Evolutionary conservation across 176 grass and related monocot genomes (phyloP).

Genomic region (Tillandsia leiboldiana): DNA sequence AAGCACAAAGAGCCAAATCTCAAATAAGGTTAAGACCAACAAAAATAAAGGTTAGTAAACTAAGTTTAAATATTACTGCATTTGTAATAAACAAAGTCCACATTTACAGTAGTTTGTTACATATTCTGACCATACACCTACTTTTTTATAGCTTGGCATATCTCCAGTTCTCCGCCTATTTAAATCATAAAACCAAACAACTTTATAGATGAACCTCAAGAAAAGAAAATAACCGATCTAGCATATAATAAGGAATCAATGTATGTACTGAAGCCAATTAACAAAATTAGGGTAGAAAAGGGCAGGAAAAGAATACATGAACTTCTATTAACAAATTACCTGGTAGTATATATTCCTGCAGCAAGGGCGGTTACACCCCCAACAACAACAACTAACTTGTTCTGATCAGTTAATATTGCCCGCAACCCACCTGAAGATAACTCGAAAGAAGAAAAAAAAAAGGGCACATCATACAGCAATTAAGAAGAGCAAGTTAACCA

Average conservation of each 20-base stretch:
- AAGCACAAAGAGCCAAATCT: too few species aligned
- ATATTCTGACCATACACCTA: too few species aligned
- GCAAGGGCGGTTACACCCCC: constrained; percentile 81
- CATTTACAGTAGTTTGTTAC: too few species aligned
- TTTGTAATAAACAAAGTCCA: too few species aligned
- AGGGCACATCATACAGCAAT: neutral
- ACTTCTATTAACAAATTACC: constrained; percentile 29
- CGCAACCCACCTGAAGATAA: constrained; percentile 57
- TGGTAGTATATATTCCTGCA: constrained; percentile 72
- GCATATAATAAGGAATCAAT: neutral
- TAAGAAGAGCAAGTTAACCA: neutral
- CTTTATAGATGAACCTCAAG: too few species aligned
- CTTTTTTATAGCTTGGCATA: too few species aligned
- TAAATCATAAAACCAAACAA: too few species aligned
- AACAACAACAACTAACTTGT: constrained; percentile 82
- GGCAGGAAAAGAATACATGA: neutral
- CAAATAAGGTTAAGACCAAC: too few species aligned
- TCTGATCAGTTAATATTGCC: constrained; percentile 89
- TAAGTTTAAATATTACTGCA: too few species aligned
- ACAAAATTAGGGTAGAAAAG: neutral
- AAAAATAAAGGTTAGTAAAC: too few species aligned
- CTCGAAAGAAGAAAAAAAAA: neutral
- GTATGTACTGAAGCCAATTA: neutral
- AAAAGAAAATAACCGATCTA: too few species aligned
- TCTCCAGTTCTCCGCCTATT: too few species aligned